Evolutionary conservation across 495 filamentous ascomycete species (phyloP).

Genomic region (Xeromyces bisporus): DNA sequence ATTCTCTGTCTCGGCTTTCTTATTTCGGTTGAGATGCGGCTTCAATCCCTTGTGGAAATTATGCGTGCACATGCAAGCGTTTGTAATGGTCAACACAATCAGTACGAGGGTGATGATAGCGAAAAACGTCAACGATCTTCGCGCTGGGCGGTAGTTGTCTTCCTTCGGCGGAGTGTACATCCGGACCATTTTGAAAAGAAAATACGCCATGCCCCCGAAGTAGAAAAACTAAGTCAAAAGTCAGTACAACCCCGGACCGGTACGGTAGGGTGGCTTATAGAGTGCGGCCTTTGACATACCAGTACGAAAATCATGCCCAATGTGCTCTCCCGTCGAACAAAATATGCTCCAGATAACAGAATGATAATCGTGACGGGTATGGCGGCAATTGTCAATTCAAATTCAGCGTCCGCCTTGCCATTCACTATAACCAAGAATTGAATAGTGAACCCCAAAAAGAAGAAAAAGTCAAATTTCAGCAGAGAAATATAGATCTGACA

Average conservation of each 20-base stretch:
- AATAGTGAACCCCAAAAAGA: conserved; percentile 95
- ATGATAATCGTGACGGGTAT: conserved; percentile 83
- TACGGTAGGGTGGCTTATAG: not conserved
- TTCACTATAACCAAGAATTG: conserved; percentile 91
- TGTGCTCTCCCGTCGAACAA: conserved; percentile 64
- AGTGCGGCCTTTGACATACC: conserved; percentile 20
- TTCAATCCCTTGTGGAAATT: conserved; percentile 91
- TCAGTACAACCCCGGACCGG: conserved; percentile 5
- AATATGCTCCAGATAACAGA: conserved; percentile 66
- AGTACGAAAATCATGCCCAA: conserved; percentile 65
- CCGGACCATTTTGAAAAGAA: conserved; percentile 92
- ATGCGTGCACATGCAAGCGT: conserved; percentile 66
- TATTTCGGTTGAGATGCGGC: conserved; percentile 58
- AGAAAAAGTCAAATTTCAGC: conserved; percentile 98
- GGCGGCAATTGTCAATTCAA: conserved; percentile 71
- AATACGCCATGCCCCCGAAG: conserved; percentile 82
- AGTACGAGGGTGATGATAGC: conserved; percentile 80
- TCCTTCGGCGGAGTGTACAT: conserved; percentile 56
- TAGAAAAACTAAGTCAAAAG: conserved; percentile 43
- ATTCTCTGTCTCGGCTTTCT: conserved; percentile 44
- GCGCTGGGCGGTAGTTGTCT: conserved; percentile 50
- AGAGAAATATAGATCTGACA: conserved; percentile 87
- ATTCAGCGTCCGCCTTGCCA: conserved; percentile 49
- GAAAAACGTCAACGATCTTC: conserved; percentile 73
- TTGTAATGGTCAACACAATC: conserved; percentile 76